Percentiles rank a stretch among this genome's conserved stretches.
Evolutionary conservation across 306 rosid species (phyloP).

Genomic region (Quillaja saponaria): DNA sequence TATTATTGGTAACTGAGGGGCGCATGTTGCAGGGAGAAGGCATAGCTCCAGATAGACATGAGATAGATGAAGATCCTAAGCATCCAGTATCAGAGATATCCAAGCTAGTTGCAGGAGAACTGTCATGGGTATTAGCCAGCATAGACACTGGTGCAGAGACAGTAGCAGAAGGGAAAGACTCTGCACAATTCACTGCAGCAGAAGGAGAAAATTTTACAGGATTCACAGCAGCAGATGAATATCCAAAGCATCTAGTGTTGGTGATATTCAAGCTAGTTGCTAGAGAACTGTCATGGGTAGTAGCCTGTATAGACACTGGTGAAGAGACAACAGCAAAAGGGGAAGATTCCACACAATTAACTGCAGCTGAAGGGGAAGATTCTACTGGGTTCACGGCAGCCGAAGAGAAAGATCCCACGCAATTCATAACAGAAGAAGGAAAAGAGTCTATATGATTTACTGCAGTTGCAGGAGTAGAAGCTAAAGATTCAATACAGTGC

Average conservation of each 20-base stretch:
- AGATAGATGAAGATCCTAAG: slow-evolving; percentile 31
- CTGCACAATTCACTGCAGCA: too few relatives aligned
- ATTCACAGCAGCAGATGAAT: too few relatives aligned
- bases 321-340: slow-evolving; percentile 18
- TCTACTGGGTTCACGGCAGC: too few relatives aligned
- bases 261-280: slow-evolving; percentile 34
- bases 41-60: slow-evolving; percentile 38
- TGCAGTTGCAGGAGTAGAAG: too few relatives aligned
- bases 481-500: slow-evolving; percentile 27
- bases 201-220: too few relatives aligned
- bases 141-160: slow-evolving; percentile 28
- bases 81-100: slow-evolving; percentile 16
- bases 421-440: too few relatives aligned
- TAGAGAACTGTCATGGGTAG: slow-evolving; percentile 15
- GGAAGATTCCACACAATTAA: too few relatives aligned
- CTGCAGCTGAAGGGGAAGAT: too few relatives aligned
- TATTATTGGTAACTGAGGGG: slow-evolving; percentile 25
- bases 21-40: slow-evolving; percentile 22
- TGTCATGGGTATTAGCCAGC: slow-evolving; percentile 4
- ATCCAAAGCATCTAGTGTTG: slow-evolving; percentile 24
- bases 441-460: too few relatives aligned
- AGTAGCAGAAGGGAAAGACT: slow-evolving; percentile 23
- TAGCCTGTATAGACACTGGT: slow-evolving; percentile 17
- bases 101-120: slow-evolving; percentile 23
- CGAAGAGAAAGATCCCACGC: too few relatives aligned